Base-by-base conservation (phyloP, 371 early-diverging fungal genomes). In the Mucor ambiguus region DNA sequence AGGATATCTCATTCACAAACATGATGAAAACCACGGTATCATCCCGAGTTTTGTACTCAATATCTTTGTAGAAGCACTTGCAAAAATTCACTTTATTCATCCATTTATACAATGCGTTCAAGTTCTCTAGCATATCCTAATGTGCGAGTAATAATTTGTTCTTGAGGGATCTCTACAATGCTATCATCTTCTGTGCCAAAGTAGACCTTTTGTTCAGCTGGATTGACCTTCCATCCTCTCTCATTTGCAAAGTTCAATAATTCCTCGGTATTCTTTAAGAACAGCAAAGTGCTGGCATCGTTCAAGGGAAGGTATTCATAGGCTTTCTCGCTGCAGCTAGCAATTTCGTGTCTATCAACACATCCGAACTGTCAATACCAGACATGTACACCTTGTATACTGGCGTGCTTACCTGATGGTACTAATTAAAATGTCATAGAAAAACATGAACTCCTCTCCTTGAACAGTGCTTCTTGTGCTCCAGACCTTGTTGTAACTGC, bases 401-500 rank as follows among this genome's bases (percentile, higher is more conserved):
- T 12, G 2, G 0, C 43, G n/a, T 30, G 33, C 63, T 64, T 74
- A 92, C 93, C 96, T 87, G 70, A 97, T 95, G 2, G 98, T 97
- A 48, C 85, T 82, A 81, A 96, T 94, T 71, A 98, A 79, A 62
- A 96, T 92, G 66, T 96, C 96, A 65, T 97, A 91, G 69, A 97
- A 97, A 74, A 95, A 93, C 69, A 86, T 71, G 75, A 93, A 96
- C 74, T 96, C 96, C 67, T 91, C 87, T 14, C 93, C 93, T 33
- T 96, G 95, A 10, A 95, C 95, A 55, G 92, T 89, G 30, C 83
- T 81, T 74, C 95, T 84, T 63, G 93, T 87, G 70, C 92, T 91
- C 96, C 95, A 95, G 54, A 98, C 96, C 67, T 94, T 92, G 80
- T 95, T 96, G 80, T 97, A 97, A 68, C 92, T 92, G 26, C 98